Conservation (phyloP, 1,139 yeast genomes). For the Zygosaccharomyces sapae region DNA sequence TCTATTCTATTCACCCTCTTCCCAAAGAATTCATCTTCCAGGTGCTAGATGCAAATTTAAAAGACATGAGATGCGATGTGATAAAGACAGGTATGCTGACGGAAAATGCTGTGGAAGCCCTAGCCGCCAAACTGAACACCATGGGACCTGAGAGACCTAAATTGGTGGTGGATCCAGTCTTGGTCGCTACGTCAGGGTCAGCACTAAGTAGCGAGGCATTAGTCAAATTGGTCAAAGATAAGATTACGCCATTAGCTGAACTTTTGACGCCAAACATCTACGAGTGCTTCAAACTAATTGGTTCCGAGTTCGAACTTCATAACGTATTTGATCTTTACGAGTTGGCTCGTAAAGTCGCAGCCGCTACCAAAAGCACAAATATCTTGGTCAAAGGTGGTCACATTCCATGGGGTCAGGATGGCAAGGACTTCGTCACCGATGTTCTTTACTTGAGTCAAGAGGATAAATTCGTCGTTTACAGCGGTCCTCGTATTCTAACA, state of each 20-base stretch:
- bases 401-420: slow-evolving; percentile 45
- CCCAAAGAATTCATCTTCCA: slow-evolving; percentile 43
- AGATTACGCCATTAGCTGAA: slow-evolving; percentile 53
- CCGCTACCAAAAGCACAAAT: slow-evolving; percentile 45
- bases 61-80: slow-evolving; percentile 63
- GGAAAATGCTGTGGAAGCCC: slow-evolving; percentile 48
- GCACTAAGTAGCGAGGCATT: slow-evolving; percentile 48
- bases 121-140: slow-evolving; percentile 40
- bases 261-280: slow-evolving; percentile 71
- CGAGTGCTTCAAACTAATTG: slow-evolving; percentile 50
- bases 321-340: slow-evolving; percentile 39
- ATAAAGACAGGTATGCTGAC: slow-evolving; percentile 84
- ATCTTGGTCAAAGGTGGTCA: slow-evolving; percentile 85
- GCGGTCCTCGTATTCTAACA: slow-evolving; percentile 48
- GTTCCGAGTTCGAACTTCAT: slow-evolving; percentile 22
- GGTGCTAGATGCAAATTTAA: slow-evolving; percentile 53
- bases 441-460: slow-evolving; percentile 50
- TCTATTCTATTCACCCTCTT: slow-evolving; percentile 47
- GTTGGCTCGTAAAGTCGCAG: slow-evolving; percentile 46
- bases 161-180: slow-evolving; percentile 77
- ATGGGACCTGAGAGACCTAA: slow-evolving; percentile 36
- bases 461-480: slow-evolving; percentile 43
- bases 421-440: slow-evolving; percentile 46
- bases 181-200: slow-evolving; percentile 76
- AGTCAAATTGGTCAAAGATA: slow-evolving; percentile 40